Base-by-base conservation (phyloP, 1,284 basidiomycete genomes). In the Cutaneotrichosporon cyanovorans region DNA sequence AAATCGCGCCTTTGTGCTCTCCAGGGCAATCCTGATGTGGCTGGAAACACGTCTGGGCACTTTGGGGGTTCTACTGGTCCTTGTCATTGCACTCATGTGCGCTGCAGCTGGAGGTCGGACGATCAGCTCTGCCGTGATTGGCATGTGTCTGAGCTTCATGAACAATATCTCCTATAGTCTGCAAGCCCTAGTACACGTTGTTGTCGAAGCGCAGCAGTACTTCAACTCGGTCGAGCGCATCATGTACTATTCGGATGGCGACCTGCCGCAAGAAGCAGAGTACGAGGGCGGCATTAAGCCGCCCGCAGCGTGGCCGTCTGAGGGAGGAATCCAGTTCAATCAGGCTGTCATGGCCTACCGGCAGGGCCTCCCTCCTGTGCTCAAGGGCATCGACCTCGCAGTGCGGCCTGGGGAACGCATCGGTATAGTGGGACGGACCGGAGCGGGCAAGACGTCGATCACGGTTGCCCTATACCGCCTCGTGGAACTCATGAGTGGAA, bases 41-140 rank as follows among this genome's bases (percentile, higher is more conserved):
- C 77, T 89, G n/a, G 80, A 83, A 10, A 76, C 86, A 31, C 77
- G 85, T n/a, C 75, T 89, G 2, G 85, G 87, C 59, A 80, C 82
- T 53, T 75, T 84, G 36, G 85, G 85, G 15, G 79, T 77, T 0
- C 62, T 80, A 37, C 69, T 87, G 54, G 77, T 81, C 2, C 81
- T 86, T 62, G 72, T 76, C 25, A 82, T 85, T 44, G 72, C 79
- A 4, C 57, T 74, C 36, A 69, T 70, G 46, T n/a, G n/a, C n/a
- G 60, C 65, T 1, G 74, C 74, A 4, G 67, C 65, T 1, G 69
- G 69, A 11, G 59, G 68, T 1, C 75, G 77, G 25, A 78, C 79
- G 0, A 79, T 84, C 44, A 77, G 74, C 45, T 75, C 85, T 0
- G 79, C 83, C 1, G 74, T 84, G 58, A 80, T 84, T 31, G 85